Evolutionary conservation across 2,329 filamentous ascomycete genomes (phyloP), one percentile per base, ranked within the genome.

Genomic region (Xylariaceae sp.): DNA sequence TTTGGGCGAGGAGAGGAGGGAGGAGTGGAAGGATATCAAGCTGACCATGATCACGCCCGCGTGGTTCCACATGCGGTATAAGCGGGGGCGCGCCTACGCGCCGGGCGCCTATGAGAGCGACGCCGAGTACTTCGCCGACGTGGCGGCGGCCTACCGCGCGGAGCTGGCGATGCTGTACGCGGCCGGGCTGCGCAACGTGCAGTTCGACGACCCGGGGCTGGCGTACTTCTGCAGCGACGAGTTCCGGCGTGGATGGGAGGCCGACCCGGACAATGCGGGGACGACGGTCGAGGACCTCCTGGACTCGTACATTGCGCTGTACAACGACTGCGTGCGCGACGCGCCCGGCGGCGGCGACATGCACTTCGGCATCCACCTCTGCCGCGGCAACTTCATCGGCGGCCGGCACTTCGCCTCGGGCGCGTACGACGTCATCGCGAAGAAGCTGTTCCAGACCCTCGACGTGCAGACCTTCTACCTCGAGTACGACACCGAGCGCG

Each of bases 361-460:
- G 69, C 83, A 88, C 61, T 73, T 85, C 3, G 85, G 85, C 31
- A 80, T 89, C 12, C 85, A 89, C 57, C 68, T 88, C 36, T 88
- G 85, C 70, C 73, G 73, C 7, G 74, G 73, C 34, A 84, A 83
- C 65, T 83, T 83, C 59, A 76, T 81, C 47, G 74, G 76, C 38
- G 76, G 74, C 14, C 71, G 78, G 18, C 76, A 82, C 62, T 83
- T 84, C 52, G 75, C 76, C 36, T 76, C 81, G 54, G 80, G 79
- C 17, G 74, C 73, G 15, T 83, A 83, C 60, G 80, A 84, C 57
- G 67, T 74, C 44, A 83, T 84, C 41, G 79, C 80, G 15, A 69
- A 74, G 57, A 81, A 78, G 63, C 70, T 83, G 7, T 83, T 83
- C 66, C 66, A 71, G 43, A 64, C 77, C 47, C 66, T 83, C 26